Evolutionary conservation across 2,329 filamentous ascomycete genomes (phyloP).

Genomic region (Ophiocordyceps unilateralis): DNA sequence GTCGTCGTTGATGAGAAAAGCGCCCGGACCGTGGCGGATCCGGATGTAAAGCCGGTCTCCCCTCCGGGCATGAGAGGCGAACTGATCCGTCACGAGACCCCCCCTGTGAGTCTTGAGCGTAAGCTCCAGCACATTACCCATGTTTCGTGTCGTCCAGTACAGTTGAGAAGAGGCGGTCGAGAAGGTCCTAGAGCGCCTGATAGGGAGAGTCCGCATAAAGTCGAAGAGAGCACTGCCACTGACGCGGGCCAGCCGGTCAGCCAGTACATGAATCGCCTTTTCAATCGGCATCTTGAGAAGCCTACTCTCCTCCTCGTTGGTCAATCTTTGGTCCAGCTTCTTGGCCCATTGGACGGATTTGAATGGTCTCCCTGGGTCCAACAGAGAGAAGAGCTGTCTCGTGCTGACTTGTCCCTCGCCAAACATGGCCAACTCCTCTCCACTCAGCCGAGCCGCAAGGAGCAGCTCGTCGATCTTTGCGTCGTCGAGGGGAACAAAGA

Average conservation of each 20-base stretch:
- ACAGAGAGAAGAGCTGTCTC: constrained; percentile 1
- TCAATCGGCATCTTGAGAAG: background rate
- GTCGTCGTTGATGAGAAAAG: background rate
- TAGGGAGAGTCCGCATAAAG: constrained; percentile 1
- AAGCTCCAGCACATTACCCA: constrained; percentile 1
- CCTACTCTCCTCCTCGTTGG: background rate
- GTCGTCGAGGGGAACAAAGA: constrained; percentile 1
- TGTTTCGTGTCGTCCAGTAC: constrained; percentile 1
- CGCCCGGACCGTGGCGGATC: constrained; percentile 1
- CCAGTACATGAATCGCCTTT: background rate
- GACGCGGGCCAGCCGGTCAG: background rate
- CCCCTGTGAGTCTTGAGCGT: constrained; percentile 1
- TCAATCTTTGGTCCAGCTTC: background rate
- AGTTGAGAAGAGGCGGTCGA: constrained; percentile 1
- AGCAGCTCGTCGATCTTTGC: background rate
- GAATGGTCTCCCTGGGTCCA: constrained; percentile 1
- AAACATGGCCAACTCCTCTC: background rate
- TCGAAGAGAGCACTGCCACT: background rate
- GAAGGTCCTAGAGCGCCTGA: background rate
- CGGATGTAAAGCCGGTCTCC: background rate
- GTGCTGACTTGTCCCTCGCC: background rate
- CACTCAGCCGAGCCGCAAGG: background rate
- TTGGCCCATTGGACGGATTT: constrained; percentile 1
- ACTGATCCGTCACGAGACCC: constrained; percentile 1
- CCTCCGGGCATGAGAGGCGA: background rate